Conservation (phyloP, 2,329 filamentous ascomycete genomes). For the Trichoderma pleuroti region DNA sequence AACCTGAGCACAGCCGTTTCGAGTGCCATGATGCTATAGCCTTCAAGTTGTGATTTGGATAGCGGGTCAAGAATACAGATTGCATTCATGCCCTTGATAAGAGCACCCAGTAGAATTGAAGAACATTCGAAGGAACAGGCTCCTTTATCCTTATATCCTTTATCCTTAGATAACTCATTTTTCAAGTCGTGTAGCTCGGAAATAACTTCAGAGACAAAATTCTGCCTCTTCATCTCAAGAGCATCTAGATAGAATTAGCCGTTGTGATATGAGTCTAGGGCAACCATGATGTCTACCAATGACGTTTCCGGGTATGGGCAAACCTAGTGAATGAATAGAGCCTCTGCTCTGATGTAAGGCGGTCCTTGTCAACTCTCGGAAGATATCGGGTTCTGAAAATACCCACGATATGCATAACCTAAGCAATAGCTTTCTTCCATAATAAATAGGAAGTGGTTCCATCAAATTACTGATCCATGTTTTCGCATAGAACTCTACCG, state of each 20-base stretch:
- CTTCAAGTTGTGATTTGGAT: background rate
- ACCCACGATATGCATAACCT: background rate
- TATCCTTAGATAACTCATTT: background rate
- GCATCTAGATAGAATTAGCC: background rate
- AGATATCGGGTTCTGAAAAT: background rate
- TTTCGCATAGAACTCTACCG: constrained; percentile 36
- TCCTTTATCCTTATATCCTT: background rate
- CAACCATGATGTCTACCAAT: background rate
- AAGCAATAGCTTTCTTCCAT: background rate
- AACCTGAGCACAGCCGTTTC: background rate
- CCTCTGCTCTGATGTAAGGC: background rate
- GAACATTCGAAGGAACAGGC: background rate
- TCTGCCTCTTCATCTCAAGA: background rate
- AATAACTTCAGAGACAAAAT: background rate
- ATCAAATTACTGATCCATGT: background rate
- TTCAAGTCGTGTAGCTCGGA: background rate
- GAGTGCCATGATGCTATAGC: background rate
- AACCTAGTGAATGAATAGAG: background rate
- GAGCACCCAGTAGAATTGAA: background rate
- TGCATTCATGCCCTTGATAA: background rate
- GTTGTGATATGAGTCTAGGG: too few species aligned
- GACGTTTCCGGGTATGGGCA: background rate
- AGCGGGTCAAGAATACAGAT: background rate
- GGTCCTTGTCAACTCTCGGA: background rate
- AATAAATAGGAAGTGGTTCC: background rate